A percentile compares a stretch with the other conserved stretches of the same genome.
phyloP scores from a whole-genome alignment of 805 yeast species.

The Phaffomyces antillensis region DNA sequence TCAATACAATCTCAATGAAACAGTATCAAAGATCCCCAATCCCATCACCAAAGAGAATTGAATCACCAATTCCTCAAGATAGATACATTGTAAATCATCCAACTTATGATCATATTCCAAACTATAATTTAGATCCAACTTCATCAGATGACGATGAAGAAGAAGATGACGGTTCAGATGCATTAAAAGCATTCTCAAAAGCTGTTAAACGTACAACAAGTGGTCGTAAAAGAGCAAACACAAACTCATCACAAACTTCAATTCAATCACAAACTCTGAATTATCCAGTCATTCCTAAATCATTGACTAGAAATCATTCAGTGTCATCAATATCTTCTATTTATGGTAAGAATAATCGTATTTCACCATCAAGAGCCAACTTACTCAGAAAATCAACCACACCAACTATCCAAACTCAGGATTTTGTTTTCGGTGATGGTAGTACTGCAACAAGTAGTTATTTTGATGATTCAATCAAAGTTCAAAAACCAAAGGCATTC shows the following conservation, averaged over 20 bases:
- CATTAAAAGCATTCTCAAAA: slow-evolving; percentile 19
- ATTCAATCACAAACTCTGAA: slow-evolving; percentile 1
- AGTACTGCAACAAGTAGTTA: slow-evolving; percentile 6
- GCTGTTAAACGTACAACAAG: slow-evolving; percentile 10
- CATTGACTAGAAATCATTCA: slow-evolving; percentile 18
- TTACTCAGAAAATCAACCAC: slow-evolving; percentile 17
- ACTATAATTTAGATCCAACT: slow-evolving; percentile 7
- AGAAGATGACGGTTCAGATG: slow-evolving; percentile 11
- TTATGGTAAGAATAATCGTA: slow-evolving; percentile 9
- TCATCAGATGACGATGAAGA: slow-evolving; percentile 13
- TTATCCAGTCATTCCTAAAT: slow-evolving; percentile 3
- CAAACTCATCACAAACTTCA: slow-evolving; percentile 16
- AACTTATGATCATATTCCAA: slow-evolving; percentile 4
- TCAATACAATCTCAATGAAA: slow-evolving; percentile 8
- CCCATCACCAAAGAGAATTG: slow-evolving; percentile 22
- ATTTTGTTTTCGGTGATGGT: slow-evolving; percentile 17
- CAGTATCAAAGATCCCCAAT: slow-evolving; percentile 14
- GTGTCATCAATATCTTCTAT: slow-evolving; percentile 18
- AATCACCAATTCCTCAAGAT: slow-evolving; percentile 11
- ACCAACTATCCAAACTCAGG: slow-evolving; percentile 12
- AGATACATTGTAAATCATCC: background rate
- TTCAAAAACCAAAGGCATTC: slow-evolving; percentile 10
- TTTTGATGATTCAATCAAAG: slow-evolving; percentile 7
- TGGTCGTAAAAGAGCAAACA: slow-evolving; percentile 23
- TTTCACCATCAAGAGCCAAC: slow-evolving; percentile 18